These are phyloP conservation scores for Ustulina deusta DNA, from an alignment of 2,329 filamentous ascomycete genomes.

Conservation along the genomic window DNA sequence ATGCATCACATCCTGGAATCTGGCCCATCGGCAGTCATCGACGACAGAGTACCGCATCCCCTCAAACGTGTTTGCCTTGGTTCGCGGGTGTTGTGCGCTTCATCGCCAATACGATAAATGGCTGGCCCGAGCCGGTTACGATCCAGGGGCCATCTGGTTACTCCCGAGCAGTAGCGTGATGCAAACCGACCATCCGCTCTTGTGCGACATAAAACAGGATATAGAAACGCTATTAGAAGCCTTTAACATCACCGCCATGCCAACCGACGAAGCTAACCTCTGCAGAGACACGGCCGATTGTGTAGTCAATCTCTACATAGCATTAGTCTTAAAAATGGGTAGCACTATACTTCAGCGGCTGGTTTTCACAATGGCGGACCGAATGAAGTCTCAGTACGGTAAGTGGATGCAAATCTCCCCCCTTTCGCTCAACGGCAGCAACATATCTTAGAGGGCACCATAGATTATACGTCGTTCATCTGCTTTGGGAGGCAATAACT, in stretches of 20 bases:
- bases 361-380: conserved; percentile 33
- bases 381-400: conserved; percentile 33
- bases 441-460: background rate
- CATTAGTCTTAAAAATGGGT: conserved; percentile 11
- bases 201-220: conserved; percentile 23
- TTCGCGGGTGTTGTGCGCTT: conserved; percentile 33
- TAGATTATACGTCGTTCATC: background rate
- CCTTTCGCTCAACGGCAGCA: background rate
- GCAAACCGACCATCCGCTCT: conserved; percentile 25
- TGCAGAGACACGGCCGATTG: conserved; percentile 31
- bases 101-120: conserved; percentile 32
- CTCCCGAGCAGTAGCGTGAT: conserved; percentile 5
- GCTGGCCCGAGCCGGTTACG: conserved; percentile 29
- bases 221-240: conserved; percentile 29
- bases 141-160: conserved; percentile 23
- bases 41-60: conserved; percentile 31
- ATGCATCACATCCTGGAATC: conserved; percentile 33
- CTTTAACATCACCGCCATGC: conserved; percentile 28
- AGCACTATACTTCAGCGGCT: conserved; percentile 29
- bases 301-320: conserved; percentile 24
- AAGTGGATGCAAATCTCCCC: conserved; percentile 11
- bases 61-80: conserved; percentile 30
- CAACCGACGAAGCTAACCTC: conserved; percentile 20
- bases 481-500: conserved; percentile 15
- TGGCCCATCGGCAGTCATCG: conserved; percentile 24